These are phyloP conservation scores for Pseudocercospora fuligena DNA, from an alignment of 2,329 filamentous ascomycete species.

Conservation along the genomic window DNA sequence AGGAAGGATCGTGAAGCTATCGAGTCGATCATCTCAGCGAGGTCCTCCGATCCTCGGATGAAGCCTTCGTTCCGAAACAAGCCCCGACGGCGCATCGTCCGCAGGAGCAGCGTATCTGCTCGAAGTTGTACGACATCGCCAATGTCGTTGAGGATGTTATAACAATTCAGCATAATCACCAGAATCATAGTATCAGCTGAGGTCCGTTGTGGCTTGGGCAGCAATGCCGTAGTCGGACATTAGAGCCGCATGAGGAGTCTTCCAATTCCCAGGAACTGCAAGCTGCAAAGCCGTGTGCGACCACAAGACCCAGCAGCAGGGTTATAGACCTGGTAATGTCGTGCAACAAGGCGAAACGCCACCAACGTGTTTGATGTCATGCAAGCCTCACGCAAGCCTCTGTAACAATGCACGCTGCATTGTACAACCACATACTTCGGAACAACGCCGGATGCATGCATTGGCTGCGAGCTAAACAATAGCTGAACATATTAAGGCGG, in stretches of 20 bases:
- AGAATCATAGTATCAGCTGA: constrained; percentile 9
- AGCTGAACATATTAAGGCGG: constrained; percentile 15
- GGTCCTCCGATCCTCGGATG: neutral
- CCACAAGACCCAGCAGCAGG: neutral
- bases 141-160: neutral
- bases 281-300: constrained; percentile 10
- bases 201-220: constrained; percentile 11
- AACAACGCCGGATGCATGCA: constrained; percentile 13
- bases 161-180: neutral
- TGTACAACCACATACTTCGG: constrained; percentile 9
- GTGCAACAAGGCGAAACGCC: constrained; percentile 23
- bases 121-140: neutral
- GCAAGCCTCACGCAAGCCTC: constrained; percentile 2
- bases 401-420: constrained; percentile 11
- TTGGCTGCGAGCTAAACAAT: constrained; percentile 9
- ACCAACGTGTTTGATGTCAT: constrained; percentile 23
- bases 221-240: constrained; percentile 14
- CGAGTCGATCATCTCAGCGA: no score
- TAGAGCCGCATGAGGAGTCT: constrained; percentile 2
- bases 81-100: neutral
- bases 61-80: neutral
- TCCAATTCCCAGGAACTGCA: constrained; percentile 12
- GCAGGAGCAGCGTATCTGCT: neutral
- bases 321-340: constrained; percentile 7
- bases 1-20: no score